Conservation (phyloP, 1,139 yeast species). For the Hanseniaspora uvarum region DNA sequence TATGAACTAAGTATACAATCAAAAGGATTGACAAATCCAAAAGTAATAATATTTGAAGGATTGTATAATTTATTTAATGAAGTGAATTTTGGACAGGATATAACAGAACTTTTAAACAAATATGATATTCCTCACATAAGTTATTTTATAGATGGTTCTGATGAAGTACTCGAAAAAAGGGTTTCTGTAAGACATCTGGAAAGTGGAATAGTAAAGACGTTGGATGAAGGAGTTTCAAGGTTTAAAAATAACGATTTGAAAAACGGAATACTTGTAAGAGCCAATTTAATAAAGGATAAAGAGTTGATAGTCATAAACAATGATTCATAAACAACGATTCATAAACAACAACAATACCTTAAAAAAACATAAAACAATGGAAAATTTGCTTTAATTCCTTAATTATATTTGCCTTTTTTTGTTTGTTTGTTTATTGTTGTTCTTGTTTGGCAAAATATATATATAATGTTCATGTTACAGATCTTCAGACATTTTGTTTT, state of each 20-base stretch:
- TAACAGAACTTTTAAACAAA: conserved; percentile 17
- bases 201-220: conserved; percentile 51
- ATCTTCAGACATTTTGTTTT: background rate
- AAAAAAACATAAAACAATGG: too few relatives aligned
- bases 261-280: conserved; percentile 52
- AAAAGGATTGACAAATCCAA: conserved; percentile 30
- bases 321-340: conserved; percentile 23
- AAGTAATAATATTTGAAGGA: conserved; percentile 53
- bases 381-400: too few relatives aligned
- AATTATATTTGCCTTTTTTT: too few relatives aligned
- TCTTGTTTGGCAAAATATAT: background rate
- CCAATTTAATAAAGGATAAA: conserved; percentile 36
- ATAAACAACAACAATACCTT: too few relatives aligned
- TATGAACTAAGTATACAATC: conserved; percentile 30
- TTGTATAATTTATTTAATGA: conserved; percentile 45
- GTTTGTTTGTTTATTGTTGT: background rate
- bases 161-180: conserved; percentile 41
- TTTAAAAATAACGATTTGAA: conserved; percentile 59
- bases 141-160: conserved; percentile 37
- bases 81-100: conserved; percentile 38
- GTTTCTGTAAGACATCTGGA: conserved; percentile 61
- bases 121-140: conserved; percentile 21
- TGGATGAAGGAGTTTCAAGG: conserved; percentile 52
- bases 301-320: conserved; percentile 30
- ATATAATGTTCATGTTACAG: conserved; percentile 18